Conservation (phyloP, 2,329 filamentous ascomycete species). For the Aspergillus sp. region DNA sequence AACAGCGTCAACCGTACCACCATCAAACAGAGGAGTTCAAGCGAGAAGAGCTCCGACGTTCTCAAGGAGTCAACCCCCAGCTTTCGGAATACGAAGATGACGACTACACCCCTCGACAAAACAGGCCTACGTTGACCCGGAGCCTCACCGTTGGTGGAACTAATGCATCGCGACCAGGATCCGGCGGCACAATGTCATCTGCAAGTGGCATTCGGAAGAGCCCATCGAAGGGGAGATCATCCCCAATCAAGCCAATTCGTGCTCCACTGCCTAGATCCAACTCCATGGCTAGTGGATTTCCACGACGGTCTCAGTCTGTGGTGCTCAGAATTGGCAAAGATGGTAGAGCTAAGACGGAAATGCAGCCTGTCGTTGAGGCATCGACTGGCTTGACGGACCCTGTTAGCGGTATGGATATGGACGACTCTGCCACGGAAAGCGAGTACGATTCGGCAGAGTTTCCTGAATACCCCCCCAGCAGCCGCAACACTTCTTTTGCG, state of each 20-base stretch:
- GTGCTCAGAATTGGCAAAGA: conserved; percentile 50
- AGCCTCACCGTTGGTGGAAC: conserved; percentile 43
- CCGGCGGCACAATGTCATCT: conserved; percentile 32
- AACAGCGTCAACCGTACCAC: conserved; percentile 46
- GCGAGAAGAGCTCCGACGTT: conserved; percentile 40
- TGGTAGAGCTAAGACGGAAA: conserved; percentile 49
- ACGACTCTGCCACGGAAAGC: conserved; percentile 45
- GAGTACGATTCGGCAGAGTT: conserved; percentile 43
- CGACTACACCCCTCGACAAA: conserved; percentile 33
- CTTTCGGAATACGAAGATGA: conserved; percentile 33
- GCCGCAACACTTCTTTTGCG: conserved; percentile 40
- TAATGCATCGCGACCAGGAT: conserved; percentile 29
- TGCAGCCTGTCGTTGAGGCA: conserved; percentile 36
- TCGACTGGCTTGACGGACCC: conserved; percentile 36
- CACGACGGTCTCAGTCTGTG: conserved; percentile 42
- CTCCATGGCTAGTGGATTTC: conserved; percentile 30
- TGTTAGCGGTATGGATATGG: conserved; percentile 39
- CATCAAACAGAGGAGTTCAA: conserved; percentile 51
- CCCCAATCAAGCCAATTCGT: conserved; percentile 40
- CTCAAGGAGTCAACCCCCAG: conserved; percentile 29
- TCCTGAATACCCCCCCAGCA: conserved; percentile 39
- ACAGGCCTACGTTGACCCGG: conserved; percentile 38
- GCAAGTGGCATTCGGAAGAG: conserved; percentile 41
- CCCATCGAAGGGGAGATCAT: conserved; percentile 44
- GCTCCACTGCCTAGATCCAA: conserved; percentile 32